Conservation (phyloP, 2,329 filamentous ascomycete genomes). For the Epichloe hybrida region DNA sequence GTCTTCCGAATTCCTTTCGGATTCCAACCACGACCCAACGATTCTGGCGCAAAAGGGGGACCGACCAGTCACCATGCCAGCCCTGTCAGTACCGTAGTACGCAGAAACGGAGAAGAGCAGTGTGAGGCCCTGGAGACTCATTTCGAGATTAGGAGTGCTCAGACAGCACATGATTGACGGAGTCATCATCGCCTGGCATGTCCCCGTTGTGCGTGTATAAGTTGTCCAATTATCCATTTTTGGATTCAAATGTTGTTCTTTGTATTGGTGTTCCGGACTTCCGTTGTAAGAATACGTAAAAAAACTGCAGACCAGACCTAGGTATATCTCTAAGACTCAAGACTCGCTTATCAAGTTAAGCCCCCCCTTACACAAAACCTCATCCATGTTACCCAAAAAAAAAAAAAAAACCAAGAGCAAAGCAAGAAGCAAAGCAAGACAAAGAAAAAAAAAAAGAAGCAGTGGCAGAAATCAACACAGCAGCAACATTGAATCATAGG, state of each 20-base stretch:
- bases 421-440: not conserved
- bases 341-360: not conserved
- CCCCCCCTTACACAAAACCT: not conserved
- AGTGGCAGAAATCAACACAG: not conserved
- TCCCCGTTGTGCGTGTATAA: no score
- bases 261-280: not conserved
- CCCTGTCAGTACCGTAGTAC: no score
- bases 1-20: no score
- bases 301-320: not conserved
- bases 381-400: not conserved
- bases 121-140: no score
- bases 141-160: no score
- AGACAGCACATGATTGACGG: no score
- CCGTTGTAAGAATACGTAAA: not conserved
- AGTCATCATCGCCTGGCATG: no score
- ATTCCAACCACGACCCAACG: no score
- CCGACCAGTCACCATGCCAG: no score
- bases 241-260: not conserved
- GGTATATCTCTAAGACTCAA: conserved; percentile 4
- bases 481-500: not conserved
- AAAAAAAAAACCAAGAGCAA: not conserved
- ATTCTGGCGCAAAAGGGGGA: no score
- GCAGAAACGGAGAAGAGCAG: no score
- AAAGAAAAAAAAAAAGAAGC: not conserved
- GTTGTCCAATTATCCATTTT: not conserved